phyloP scores from a whole-genome alignment of 2,329 filamentous ascomycete genomes.

The Fusarium sp. region DNA sequence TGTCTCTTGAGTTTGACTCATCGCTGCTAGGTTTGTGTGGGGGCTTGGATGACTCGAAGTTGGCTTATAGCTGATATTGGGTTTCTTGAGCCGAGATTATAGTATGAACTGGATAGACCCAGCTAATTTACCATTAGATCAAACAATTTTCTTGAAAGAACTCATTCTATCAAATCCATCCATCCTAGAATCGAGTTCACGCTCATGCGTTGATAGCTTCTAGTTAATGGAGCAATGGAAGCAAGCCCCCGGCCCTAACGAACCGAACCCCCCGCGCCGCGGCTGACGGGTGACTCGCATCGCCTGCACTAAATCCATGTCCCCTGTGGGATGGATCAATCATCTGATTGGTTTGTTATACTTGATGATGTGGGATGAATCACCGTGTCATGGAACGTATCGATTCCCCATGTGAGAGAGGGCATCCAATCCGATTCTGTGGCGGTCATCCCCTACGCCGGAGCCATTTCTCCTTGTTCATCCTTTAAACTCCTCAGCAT shows the following conservation, averaged over 20 bases:
- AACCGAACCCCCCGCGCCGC: constrained; percentile 21
- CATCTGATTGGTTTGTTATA: constrained; percentile 45
- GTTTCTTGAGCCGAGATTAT: constrained; percentile 5
- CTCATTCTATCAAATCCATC: constrained; percentile 1
- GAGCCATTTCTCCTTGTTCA: constrained; percentile 14
- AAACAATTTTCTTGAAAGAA: not conserved
- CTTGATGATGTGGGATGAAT: constrained; percentile 36
- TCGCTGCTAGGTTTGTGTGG: constrained; percentile 19
- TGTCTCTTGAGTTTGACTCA: constrained; percentile 22
- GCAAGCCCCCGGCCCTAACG: constrained; percentile 2
- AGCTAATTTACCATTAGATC: not conserved
- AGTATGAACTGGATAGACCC: too few relatives aligned
- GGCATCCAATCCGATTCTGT: constrained; percentile 27
- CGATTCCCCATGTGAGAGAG: constrained; percentile 7
- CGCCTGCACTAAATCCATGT: constrained; percentile 26
- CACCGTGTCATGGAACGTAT: constrained; percentile 37
- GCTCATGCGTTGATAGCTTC: constrained; percentile 6
- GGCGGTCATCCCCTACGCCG: constrained; percentile 1
- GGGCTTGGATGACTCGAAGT: constrained; percentile 35
- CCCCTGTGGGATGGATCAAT: constrained; percentile 49
- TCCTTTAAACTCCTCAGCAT: constrained; percentile 6
- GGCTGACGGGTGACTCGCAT: constrained; percentile 64
- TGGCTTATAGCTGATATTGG: constrained; percentile 2
- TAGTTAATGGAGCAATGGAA: constrained; percentile 1
- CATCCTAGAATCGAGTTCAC: not conserved